Base-by-base conservation (phyloP, 2,329 filamentous ascomycete species). In the Cadophora sp. region DNA sequence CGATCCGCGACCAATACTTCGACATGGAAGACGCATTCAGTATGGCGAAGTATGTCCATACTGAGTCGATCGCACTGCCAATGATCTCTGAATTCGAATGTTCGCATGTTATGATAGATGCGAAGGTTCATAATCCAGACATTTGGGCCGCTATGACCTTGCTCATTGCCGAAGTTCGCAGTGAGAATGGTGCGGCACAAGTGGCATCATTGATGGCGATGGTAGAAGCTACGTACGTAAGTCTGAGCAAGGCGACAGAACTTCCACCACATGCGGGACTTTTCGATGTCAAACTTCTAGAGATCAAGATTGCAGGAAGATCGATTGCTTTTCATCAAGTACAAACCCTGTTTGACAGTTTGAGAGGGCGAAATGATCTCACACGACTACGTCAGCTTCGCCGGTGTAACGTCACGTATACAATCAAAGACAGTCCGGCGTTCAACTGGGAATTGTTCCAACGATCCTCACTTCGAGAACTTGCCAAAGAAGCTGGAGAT, bases 1-100 rank as follows among this genome's bases (percentile, higher is more conserved):
- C 53, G 11, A 24, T 58, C 19, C 53, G 53, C 8, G 53, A 58
- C 31, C 53, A 58, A 22, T 58, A 58, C 26, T 58, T 58, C 31
- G 53, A 58, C 27, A 37, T 37, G 16, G 53, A 58, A 22, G 53
- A 58, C 19, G 53, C 53, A 6, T 58, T 58, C 31, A 58, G 53
- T 22, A 24, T 58, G 8, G 53, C 53, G 5, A 58, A 58, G 37
- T 58, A 58, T 19, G 16, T 31, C 31, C 53, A 58, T 16, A 58
- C 53, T 6, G 53, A 27, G 16, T 22, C 53, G 11, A 31, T 58
- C 11, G 53, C 53, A 22, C 29, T 34, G 12, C 53, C 53, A 2
- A 58, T 37, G 11, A 58, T 58, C 12, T 9, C 16, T 3, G 31
- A 58, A 6, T 58, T 58, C 53, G 12, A 9, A 16, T 11, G 8